A percentile compares a stretch with the other conserved stretches of the same genome.
Conservation (phyloP, 208 protist genomes). For the Sergeia podlipaevii region DNA sequence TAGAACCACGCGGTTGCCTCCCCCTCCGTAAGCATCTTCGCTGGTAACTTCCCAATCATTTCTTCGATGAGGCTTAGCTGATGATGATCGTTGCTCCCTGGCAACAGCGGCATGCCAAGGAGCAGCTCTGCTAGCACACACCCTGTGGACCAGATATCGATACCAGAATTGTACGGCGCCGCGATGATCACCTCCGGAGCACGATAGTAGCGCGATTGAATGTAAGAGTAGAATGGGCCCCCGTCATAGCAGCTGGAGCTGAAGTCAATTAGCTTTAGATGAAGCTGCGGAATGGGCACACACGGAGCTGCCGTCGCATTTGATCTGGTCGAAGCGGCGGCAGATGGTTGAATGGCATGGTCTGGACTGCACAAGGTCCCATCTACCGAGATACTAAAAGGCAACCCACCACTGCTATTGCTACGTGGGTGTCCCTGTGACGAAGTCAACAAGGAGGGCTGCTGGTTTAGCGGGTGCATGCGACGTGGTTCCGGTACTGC, state of each 20-base stretch:
- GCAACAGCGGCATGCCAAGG: slow-evolving; percentile 93
- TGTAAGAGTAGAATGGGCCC: slow-evolving; percentile 77
- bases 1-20: slow-evolving; percentile 46
- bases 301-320: background rate
- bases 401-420: background rate
- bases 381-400: background rate
- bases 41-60: slow-evolving; percentile 83
- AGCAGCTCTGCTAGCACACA: slow-evolving; percentile 96
- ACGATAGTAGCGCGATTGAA: slow-evolving; percentile 95
- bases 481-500: slow-evolving; percentile 25
- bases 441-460: background rate
- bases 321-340: background rate
- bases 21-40: slow-evolving; percentile 48
- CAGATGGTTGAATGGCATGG: background rate
- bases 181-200: slow-evolving; percentile 96
- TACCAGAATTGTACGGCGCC: slow-evolving; percentile 80
- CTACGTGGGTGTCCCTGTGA: background rate
- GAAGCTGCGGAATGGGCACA: slow-evolving; percentile 22
- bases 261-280: slow-evolving; percentile 98
- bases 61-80: slow-evolving; percentile 95
- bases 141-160: slow-evolving; percentile 98
- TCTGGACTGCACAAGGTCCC: background rate
- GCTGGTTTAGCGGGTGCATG: slow-evolving; percentile 25
- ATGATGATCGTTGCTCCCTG: slow-evolving; percentile 89
- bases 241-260: slow-evolving; percentile 94